phyloP scores from a whole-genome alignment of 179 eudicot genomes.

The Amaranthus tricolor region DNA sequence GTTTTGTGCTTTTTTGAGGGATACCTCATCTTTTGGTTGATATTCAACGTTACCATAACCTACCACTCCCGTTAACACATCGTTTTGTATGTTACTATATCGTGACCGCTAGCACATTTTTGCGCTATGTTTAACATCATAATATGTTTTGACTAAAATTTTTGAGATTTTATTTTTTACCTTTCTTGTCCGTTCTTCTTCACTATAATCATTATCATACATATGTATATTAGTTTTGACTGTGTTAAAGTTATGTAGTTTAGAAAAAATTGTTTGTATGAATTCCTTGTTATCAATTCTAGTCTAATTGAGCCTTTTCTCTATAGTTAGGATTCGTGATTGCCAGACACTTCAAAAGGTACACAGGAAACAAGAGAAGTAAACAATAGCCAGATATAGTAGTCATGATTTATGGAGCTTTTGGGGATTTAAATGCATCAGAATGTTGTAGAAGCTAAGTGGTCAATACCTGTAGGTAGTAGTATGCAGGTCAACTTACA shows the following conservation, averaged over 20 bases:
- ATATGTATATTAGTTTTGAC: neutral
- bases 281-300: neutral
- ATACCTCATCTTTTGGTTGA: too few relatives aligned
- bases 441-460: neutral
- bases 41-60: too few relatives aligned
- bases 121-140: too few relatives aligned
- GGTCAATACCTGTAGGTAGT: neutral
- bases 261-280: neutral
- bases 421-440: neutral
- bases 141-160: neutral
- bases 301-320: neutral
- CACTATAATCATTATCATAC: neutral
- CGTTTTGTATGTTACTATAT: too few relatives aligned
- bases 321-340: neutral
- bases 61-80: too few relatives aligned
- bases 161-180: neutral
- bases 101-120: too few relatives aligned
- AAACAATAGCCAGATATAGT: neutral
- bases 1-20: too few relatives aligned
- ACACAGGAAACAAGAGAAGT: neutral
- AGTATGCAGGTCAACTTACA: neutral
- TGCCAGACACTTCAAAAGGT: neutral
- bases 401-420: neutral
- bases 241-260: neutral
- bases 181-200: neutral